Percentiles rank a stretch among this genome's conserved stretches.
phyloP scores from a whole-genome alignment of 2,329 filamentous ascomycete species.

The Fusarium sp. region DNA sequence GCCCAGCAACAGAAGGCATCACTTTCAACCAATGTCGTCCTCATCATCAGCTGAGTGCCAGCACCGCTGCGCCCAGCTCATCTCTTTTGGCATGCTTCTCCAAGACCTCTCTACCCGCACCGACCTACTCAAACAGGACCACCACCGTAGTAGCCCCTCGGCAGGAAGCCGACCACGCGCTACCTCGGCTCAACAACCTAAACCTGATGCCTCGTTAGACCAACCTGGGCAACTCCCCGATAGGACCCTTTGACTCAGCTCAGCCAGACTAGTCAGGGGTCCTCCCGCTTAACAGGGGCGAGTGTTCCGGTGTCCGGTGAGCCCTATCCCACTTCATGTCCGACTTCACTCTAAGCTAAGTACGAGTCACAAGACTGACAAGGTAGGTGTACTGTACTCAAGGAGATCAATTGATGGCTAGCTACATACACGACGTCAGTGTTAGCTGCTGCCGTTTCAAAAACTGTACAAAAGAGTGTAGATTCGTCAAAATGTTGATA shows the following conservation, averaged over 20 bases:
- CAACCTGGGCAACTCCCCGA: constrained; percentile 22
- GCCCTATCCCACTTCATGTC: not conserved
- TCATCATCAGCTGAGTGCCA: constrained; percentile 43
- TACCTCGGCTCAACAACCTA: constrained; percentile 17
- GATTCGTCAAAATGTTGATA: constrained; percentile 36
- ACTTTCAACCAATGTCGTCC: constrained; percentile 29
- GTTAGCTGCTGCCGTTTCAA: constrained; percentile 31
- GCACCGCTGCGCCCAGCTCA: constrained; percentile 46
- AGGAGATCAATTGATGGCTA: constrained; percentile 37
- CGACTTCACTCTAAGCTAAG: not conserved
- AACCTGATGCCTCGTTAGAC: constrained; percentile 17
- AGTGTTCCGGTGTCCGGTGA: not conserved
- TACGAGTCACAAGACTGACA: not conserved
- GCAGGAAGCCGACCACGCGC: not conserved
- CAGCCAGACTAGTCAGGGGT: not conserved
- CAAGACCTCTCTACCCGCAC: constrained; percentile 47
- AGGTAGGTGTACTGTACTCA: constrained; percentile 9
- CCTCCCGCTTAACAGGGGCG: not conserved
- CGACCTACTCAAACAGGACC: constrained; percentile 28
- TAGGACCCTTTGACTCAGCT: constrained; percentile 12
- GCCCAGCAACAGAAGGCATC: not conserved
- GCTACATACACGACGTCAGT: constrained; percentile 25
- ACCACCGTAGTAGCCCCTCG: not conserved
- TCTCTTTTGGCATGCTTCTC: constrained; percentile 50
- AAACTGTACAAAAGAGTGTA: constrained; percentile 39